Conservation (phyloP, 1,284 basidiomycete genomes). For the Quambalaria eucalypti region DNA sequence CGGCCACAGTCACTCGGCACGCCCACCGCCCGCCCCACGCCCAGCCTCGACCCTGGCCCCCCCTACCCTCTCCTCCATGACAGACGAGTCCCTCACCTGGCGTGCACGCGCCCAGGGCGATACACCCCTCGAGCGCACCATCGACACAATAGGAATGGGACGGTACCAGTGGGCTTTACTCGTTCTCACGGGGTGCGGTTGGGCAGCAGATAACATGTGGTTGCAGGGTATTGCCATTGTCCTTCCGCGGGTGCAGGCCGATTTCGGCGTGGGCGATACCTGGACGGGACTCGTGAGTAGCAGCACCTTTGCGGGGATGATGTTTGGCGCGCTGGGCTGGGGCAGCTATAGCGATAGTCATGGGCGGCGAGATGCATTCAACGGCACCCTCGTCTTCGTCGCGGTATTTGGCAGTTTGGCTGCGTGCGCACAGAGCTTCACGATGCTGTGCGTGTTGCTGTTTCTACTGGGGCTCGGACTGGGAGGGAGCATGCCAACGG, state of each 20-base stretch:
- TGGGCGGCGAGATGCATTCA: constrained; percentile 81
- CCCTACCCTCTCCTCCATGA: too few relatives aligned
- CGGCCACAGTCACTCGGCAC: too few relatives aligned
- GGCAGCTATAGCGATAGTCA: constrained; percentile 46
- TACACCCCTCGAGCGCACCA: constrained; percentile 53
- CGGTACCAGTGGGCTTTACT: constrained; percentile 35
- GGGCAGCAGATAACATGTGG: constrained; percentile 45
- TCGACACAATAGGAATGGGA: constrained; percentile 86
- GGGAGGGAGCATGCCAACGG: constrained; percentile 76
- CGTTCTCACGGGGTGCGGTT: constrained; percentile 35
- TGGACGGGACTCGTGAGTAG: constrained; percentile 68
- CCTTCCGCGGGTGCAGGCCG: constrained; percentile 79
- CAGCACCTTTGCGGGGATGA: constrained; percentile 84
- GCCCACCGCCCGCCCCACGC: too few relatives aligned
- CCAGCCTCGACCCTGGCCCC: too few relatives aligned
- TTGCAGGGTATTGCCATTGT: constrained; percentile 64
- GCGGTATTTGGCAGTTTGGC: constrained; percentile 77
- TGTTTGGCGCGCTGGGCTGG: constrained; percentile 69
- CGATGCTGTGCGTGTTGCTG: constrained; percentile 63
- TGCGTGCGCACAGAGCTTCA: constrained; percentile 66
- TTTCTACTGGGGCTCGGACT: constrained; percentile 86
- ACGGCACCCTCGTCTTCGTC: constrained; percentile 80
- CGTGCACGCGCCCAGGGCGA: constrained; percentile 18
- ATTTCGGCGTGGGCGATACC: constrained; percentile 56
- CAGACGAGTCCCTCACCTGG: constrained; percentile 11